Base-by-base conservation (phyloP, 495 filamentous ascomycete genomes). In the Xylaria flabelliformis region DNA sequence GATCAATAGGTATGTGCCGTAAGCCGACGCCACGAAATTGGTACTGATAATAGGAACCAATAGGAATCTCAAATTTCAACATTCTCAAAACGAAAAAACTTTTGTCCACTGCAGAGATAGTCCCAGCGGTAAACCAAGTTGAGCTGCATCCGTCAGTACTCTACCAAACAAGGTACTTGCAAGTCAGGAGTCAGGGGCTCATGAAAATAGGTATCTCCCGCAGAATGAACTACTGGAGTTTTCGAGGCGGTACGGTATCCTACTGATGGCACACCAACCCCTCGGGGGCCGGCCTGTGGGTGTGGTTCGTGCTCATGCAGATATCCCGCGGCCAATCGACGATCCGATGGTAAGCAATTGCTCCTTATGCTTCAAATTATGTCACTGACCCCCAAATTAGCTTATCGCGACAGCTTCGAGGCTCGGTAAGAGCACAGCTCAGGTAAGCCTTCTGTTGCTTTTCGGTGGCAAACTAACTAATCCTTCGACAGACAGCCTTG, bases 241-340 rank as follows among this genome's bases (percentile, higher is more conserved):
- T 13, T 86, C 85, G 42, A 83, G 86, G 63, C 84, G 85, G 50
- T 85, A 84, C 64, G 84, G 87, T 6, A 88, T 91, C 55, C 85
- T 90, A 70, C 85, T 92, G 70, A 85, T 93, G 76, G 91, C 90
- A 87, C 78, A 90, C 86, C 42, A 92, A 88, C 81, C 85, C 87
- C 74, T 82, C 3, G 80, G 80, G 68, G 61, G 86, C 82, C 77
- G 86, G 82, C 79, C 88, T 82, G 78, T 77, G 9, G 64, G 68
- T 2, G 73, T 73, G 12, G 80, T 81, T 36, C 59, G 77, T 36
- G 79, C 67, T 3, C 70, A 80, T 69, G 72, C 79, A 3, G 75
- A 79, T 56, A 46, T 64, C 29, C 79, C 76, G 15, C 77, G 74
- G 46, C 80, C 80, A 13, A 78, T 76, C 9, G 79, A 78, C 13